Base-by-base conservation (phyloP, 1,284 basidiomycete genomes). In the Tylopilus orsonianus region DNA sequence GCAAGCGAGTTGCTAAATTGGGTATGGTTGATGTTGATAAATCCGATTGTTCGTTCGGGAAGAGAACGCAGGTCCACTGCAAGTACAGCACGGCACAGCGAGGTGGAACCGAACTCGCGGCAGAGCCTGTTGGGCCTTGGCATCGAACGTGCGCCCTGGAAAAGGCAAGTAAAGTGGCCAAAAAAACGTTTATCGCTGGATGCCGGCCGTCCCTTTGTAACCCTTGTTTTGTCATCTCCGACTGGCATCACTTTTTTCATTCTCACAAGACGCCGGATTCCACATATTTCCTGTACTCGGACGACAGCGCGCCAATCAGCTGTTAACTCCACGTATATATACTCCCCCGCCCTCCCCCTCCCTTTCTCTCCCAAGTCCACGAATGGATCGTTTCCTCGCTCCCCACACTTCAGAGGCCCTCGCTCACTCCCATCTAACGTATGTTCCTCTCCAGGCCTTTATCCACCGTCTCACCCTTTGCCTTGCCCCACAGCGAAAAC, bases 391-490 rank as follows among this genome's bases (percentile, higher is more conserved):
- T 58, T 84, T 87, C 66, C 77, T 88, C 44, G 79, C 83, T 12
- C 83, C 86, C 14, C 74, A 85, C 49, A 80, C 85, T 23, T 81
- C 81, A 44, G 87, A 90, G 66, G 87, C 87, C 40, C 64, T 77
- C 46, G 87, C 87, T 20, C 79, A 89, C 69, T 75, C 65, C 53
- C 80, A 82, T 53, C 70, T 89, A 45, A 81, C 76, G 88, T 87
- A 70, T 46, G 80, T 74, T 39, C 34, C 0, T 12, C 26, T 0
- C 24, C 16, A 9, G 29, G 26, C 8, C 5, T 2, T 26, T 44
- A 0, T 22, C 9, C 48, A 1, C 30, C 9, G 19, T 49, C 53
- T 58, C 50, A 53, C 52, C 49, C 8, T 22, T 0, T 22, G n/a
- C n/a, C n/a, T n/a, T n/a, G n/a, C n/a, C n/a, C 37, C 5, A 12